Percentiles rank a stretch among this genome's conserved stretches.
These are phyloP conservation scores for Lentinus tigrinus DNA, from an alignment of 768 basidiomycete genomes.

Conservation along the genomic window DNA sequence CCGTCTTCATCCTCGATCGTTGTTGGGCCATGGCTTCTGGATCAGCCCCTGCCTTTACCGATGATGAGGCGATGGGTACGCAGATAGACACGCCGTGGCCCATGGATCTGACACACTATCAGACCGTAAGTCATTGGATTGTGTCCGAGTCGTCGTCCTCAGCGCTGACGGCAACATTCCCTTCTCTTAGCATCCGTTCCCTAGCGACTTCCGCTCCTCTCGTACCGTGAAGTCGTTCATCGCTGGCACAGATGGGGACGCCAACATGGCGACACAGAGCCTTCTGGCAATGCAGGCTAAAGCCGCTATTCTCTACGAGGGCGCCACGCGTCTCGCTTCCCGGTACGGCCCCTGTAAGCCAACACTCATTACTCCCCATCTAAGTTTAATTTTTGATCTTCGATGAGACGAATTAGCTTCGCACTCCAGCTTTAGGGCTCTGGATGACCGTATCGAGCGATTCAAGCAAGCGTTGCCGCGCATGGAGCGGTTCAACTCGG, in stretches of 20 bases:
- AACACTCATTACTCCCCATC: not conserved
- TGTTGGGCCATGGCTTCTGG: slow-evolving; percentile 54
- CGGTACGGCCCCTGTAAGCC: slow-evolving; percentile 32
- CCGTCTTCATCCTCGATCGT: slow-evolving; percentile 57
- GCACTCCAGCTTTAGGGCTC: slow-evolving; percentile 23
- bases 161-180: slow-evolving; percentile 30
- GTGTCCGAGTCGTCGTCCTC: slow-evolving; percentile 26
- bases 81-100: slow-evolving; percentile 42
- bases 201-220: slow-evolving; percentile 43
- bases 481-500: slow-evolving; percentile 15
- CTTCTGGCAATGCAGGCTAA: slow-evolving; percentile 48
- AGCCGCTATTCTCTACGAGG: slow-evolving; percentile 58
- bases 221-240: slow-evolving; percentile 53
- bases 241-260: slow-evolving; percentile 30
- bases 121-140: slow-evolving; percentile 23
- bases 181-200: slow-evolving; percentile 40
- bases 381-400: not conserved
- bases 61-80: slow-evolving; percentile 44
- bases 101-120: slow-evolving; percentile 32
- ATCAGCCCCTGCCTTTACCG: slow-evolving; percentile 50
- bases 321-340: slow-evolving; percentile 51
- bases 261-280: slow-evolving; percentile 22
- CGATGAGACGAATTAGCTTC: slow-evolving; percentile 16
- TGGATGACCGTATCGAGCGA: slow-evolving; percentile 31
- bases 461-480: slow-evolving; percentile 24